Conservation (phyloP, 2,329 filamentous ascomycete species). For the Microthyrium microscopicum region DNA sequence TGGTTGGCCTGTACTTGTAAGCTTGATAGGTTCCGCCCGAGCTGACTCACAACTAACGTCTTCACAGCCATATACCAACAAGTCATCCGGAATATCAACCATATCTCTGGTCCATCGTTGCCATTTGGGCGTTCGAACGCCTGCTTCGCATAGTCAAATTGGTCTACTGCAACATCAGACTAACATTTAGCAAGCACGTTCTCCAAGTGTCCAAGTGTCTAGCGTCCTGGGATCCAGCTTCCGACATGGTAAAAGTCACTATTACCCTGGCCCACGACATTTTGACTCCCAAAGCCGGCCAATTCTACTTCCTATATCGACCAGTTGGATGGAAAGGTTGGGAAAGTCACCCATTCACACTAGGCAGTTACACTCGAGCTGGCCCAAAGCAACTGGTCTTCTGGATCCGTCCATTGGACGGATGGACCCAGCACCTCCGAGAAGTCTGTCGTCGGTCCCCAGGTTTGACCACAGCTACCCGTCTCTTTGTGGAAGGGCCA, state of each 20-base stretch:
- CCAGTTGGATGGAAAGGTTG: slow-evolving; percentile 27
- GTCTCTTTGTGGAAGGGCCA: slow-evolving; percentile 33
- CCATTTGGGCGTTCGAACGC: slow-evolving; percentile 35
- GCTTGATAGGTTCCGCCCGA: no score
- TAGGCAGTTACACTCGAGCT: slow-evolving; percentile 16
- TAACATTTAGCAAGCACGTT: slow-evolving; percentile 14
- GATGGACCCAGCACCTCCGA: slow-evolving; percentile 32
- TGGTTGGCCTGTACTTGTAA: slow-evolving; percentile 36
- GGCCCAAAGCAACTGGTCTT: slow-evolving; percentile 23
- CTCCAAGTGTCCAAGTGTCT: slow-evolving; percentile 19
- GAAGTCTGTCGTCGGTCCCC: slow-evolving; percentile 18
- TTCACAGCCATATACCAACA: slow-evolving; percentile 35
- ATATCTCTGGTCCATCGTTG: slow-evolving; percentile 33
- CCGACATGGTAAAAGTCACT: slow-evolving; percentile 32
- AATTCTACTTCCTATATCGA: slow-evolving; percentile 35
- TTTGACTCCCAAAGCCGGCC: slow-evolving; percentile 25
- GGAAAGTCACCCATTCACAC: slow-evolving; percentile 36
- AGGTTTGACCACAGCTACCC: slow-evolving; percentile 14
- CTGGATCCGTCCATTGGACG: slow-evolving; percentile 33
- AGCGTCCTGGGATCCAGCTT: slow-evolving; percentile 26
- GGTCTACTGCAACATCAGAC: slow-evolving; percentile 26
- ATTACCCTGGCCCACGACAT: slow-evolving; percentile 20
- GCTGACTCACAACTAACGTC: no score
- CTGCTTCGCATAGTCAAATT: slow-evolving; percentile 28
- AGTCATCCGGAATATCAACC: slow-evolving; percentile 32